Base-by-base conservation (phyloP, 345 rosid genomes). In the Camelina sativa region DNA sequence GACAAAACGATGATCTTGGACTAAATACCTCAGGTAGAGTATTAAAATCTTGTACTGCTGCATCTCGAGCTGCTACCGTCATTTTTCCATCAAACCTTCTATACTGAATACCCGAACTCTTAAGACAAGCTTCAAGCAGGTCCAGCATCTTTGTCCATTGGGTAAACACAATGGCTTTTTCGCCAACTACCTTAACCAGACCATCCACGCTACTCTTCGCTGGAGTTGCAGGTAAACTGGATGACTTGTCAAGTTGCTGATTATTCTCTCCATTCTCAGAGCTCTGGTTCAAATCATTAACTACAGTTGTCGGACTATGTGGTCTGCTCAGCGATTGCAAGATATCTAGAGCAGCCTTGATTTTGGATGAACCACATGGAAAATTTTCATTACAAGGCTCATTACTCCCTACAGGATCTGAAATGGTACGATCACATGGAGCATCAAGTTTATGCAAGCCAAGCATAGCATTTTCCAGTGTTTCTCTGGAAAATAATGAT, bases 111-210 rank as follows among this genome's bases (percentile, higher is more conserved):
- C 86, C 75, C 19, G 92, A 90, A 72, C 71, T 80, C 77, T 80
- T 87, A 62, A 92, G 90, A 69, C 86, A 74, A 74, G 84, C 83
- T 87, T 95, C 99, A 76, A 91, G 84, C 73, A 95, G 69, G 79
- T 95, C 99, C 60, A 95, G 80, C 99, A 95, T 91, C 75, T 86
- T 86, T 12, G 97, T 95, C 99, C 99, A 91, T 75, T 95, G 99
- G 44, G 97, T 91, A 69, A 95, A 91, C 23, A 91, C 95, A 65
- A 95, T 87, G 65, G 97, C 97, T 77, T 95, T 95, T 82, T 90
- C 93, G 34, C 89, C 88, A 68, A n/a, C 78, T 28, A 55, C 76
- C 74, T 82, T 91, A 35, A 19, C 30, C 59, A 77, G 61, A 76
- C 65, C 68, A 64, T 74, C 72, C 20, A 47, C 59, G 41, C 75